Conservation (phyloP, 176 grass and related monocot genomes). For the Sorghum bicolor region Sorghum_bicolor_NCBIv3 NC_012874.2:5502501-5503000, state of each 20-base stretch:
- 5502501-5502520: background rate
- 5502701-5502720: background rate
- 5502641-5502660: background rate
- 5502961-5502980: background rate
- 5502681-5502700: background rate
- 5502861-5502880: background rate
- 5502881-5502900: background rate
- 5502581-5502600: background rate
- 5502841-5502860: background rate
- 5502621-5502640: background rate
- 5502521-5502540: background rate
- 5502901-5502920: background rate
- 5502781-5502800: background rate
- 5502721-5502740: background rate
- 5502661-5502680: background rate
- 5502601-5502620: background rate
- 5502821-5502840: background rate
- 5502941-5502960: background rate
- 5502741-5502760: background rate
- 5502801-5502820: background rate
- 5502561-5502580: background rate
- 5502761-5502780: background rate
- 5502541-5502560: background rate
- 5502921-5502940: background rate
- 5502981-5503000: background rate